Evolutionary conservation across 805 yeast species (phyloP).

Genomic region (Hanseniaspora singularis): DNA sequence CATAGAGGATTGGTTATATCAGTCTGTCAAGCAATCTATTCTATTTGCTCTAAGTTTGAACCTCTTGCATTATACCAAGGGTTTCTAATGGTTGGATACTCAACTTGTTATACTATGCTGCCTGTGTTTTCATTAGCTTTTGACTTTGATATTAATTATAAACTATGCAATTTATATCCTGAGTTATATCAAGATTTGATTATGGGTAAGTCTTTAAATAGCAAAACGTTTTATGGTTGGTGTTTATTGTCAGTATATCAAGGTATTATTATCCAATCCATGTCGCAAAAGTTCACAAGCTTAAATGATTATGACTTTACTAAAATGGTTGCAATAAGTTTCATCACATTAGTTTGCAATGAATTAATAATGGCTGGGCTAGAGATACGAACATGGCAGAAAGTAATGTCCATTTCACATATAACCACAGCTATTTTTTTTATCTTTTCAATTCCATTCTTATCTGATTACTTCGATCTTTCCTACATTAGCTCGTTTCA

Average conservation of each 20-base stretch:
- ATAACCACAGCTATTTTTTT: conserved; percentile 55
- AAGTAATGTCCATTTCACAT: conserved; percentile 60
- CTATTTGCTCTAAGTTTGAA: conserved; percentile 75
- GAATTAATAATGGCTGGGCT: conserved; percentile 89
- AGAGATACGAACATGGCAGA: conserved; percentile 86
- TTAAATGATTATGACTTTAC: conserved; percentile 42
- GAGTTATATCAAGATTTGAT: conserved; percentile 89
- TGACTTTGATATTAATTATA: conserved; percentile 84
- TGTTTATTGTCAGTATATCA: conserved; percentile 80
- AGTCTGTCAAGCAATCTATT: conserved; percentile 87
- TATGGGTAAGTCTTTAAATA: conserved; percentile 74
- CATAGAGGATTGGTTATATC: conserved; percentile 92
- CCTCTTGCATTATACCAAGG: conserved; percentile 94
- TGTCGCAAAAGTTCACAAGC: conserved; percentile 68
- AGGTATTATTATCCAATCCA: conserved; percentile 72
- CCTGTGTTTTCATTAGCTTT: conserved; percentile 90
- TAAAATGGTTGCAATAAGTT: conserved; percentile 75
- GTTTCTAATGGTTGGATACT: conserved; percentile 96
- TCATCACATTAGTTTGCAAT: conserved; percentile 65
- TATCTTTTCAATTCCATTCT: conserved; percentile 67
- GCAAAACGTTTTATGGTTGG: conserved; percentile 84
- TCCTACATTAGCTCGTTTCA: conserved; percentile 43
- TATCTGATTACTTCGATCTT: conserved; percentile 77
- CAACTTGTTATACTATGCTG: conserved; percentile 94
- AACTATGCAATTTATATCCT: conserved; percentile 79